phyloP scores from a whole-genome alignment of 306 rosid species.

The Citrullus amarus region DNA sequence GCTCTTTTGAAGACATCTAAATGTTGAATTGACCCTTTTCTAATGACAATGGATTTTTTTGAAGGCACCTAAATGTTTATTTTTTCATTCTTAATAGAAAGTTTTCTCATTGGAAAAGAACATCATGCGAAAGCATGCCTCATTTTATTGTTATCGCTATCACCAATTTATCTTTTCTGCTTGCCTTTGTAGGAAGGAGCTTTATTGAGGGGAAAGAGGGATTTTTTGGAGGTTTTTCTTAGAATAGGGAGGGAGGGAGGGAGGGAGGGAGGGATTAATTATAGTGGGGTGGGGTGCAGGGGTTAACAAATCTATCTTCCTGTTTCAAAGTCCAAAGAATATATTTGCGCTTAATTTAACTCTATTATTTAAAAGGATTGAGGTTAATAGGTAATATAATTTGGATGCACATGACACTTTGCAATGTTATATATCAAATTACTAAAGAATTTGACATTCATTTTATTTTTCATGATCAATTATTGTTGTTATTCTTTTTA shows the following conservation, averaged over 20 bases:
- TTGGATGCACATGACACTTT: neutral
- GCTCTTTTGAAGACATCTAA: neutral
- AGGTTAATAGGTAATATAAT: neutral
- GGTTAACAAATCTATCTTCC: neutral
- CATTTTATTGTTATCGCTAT: neutral
- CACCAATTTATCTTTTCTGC: neutral
- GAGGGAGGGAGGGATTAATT: neutral
- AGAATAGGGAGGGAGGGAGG: neutral
- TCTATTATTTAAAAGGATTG: neutral
- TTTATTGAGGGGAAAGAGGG: neutral
- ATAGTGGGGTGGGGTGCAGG: neutral
- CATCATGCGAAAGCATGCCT: neutral
- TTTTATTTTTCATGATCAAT: neutral
- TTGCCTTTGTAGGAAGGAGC: neutral
- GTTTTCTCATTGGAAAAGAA: neutral
- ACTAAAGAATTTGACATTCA: neutral
- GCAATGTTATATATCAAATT: neutral
- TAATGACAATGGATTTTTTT: neutral
- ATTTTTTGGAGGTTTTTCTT: neutral
- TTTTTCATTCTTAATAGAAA: neutral
- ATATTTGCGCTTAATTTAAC: neutral
- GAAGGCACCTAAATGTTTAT: neutral
- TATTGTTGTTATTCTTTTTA: neutral
- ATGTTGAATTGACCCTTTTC: neutral
- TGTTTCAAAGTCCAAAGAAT: neutral